These are phyloP conservation scores for Umbilicus rupestris DNA, from an alignment of 164 flowering plant genomes.

Conservation along the genomic window DNA sequence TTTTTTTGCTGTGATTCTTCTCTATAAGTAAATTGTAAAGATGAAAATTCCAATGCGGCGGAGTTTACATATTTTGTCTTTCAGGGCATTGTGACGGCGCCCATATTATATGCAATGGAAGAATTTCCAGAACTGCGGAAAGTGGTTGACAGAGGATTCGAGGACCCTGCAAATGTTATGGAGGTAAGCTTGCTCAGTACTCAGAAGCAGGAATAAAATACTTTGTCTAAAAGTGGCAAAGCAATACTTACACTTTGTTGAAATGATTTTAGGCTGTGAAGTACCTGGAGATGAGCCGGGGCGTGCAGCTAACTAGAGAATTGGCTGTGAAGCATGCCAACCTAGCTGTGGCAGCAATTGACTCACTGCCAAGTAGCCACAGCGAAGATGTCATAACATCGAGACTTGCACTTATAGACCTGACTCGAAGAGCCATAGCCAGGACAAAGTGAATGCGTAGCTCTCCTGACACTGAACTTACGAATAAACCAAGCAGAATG, in stretches of 20 bases:
- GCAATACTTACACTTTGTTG: no score
- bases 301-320: constrained; percentile 66
- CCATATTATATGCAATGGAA: constrained; percentile 84
- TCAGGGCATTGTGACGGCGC: constrained; percentile 84
- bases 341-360: constrained; percentile 71
- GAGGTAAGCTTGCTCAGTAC: constrained; percentile 39
- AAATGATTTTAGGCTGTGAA: constrained; percentile 55
- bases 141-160: constrained; percentile 62
- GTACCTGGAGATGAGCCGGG: constrained; percentile 70
- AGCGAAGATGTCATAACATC: constrained; percentile 60
- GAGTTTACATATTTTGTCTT: constrained; percentile 4
- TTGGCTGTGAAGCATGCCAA: constrained; percentile 70
- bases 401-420: constrained; percentile 76
- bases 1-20: no score
- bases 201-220: no score
- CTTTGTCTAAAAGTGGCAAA: neutral
- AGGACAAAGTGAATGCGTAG: constrained; percentile 51
- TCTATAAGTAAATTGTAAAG: neutral
- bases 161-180: constrained; percentile 56
- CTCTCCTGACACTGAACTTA: neutral
- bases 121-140: constrained; percentile 77
- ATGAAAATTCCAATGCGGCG: neutral
- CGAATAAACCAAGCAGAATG: neutral
- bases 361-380: constrained; percentile 64
- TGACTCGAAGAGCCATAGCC: constrained; percentile 66